Evolutionary conservation across 495 filamentous ascomycete genomes (phyloP).

Genomic region (Aspergillus panamensis): DNA sequence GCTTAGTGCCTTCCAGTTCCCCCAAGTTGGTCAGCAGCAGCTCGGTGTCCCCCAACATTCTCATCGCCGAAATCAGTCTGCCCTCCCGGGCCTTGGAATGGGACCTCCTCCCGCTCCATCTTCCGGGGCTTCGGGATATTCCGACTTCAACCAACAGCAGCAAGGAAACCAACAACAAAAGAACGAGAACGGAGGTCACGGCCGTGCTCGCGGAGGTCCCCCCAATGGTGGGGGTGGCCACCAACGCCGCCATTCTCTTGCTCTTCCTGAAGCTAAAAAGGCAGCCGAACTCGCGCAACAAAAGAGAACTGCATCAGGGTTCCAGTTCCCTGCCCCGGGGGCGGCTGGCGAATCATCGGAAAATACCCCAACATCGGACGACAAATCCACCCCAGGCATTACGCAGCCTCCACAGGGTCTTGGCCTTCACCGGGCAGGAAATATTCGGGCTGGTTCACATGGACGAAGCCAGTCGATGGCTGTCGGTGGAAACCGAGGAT

Average conservation of each 20-base stretch:
- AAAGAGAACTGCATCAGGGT: constrained; percentile 87
- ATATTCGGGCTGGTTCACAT: constrained; percentile 51
- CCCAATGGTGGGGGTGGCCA: constrained; percentile 68
- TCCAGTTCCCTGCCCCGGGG: constrained; percentile 87
- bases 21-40: constrained; percentile 75
- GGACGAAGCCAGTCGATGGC: constrained; percentile 70
- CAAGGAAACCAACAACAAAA: constrained; percentile 56
- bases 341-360: constrained; percentile 51
- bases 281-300: constrained; percentile 95
- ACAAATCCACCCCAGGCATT: constrained; percentile 35
- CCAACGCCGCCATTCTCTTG: constrained; percentile 90
- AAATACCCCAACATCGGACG: constrained; percentile 40
- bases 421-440: constrained; percentile 49
- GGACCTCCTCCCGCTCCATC: constrained; percentile 90
- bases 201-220: constrained; percentile 75
- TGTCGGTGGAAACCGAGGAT: constrained; percentile 55
- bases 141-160: constrained; percentile 65
- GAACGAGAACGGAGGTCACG: constrained; percentile 65
- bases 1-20: constrained; percentile 83
- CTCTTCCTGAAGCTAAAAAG: constrained; percentile 93
- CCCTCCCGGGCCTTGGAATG: constrained; percentile 88
- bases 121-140: constrained; percentile 89
- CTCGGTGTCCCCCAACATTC: constrained; percentile 64
- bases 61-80: constrained; percentile 97
- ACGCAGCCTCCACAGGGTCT: constrained; percentile 41